A percentile compares a stretch with the other conserved stretches of the same genome.
These are phyloP conservation scores for Xerocomus spinulosus DNA, from an alignment of 768 basidiomycete genomes.

Conservation along the genomic window DNA sequence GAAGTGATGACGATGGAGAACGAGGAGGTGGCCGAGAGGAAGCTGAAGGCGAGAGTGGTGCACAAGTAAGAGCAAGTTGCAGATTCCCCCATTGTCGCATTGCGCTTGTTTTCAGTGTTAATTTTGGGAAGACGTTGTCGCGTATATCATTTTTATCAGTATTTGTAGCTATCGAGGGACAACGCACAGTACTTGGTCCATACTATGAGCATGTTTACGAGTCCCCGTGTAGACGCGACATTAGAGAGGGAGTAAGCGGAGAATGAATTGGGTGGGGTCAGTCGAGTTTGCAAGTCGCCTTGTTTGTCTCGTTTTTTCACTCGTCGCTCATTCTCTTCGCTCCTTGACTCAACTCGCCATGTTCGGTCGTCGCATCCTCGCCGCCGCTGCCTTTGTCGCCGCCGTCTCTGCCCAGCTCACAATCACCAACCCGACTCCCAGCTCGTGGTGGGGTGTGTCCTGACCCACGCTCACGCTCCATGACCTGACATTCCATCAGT, in stretches of 20 bases:
- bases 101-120: neutral
- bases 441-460: constrained; percentile 60
- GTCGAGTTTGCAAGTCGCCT: constrained; percentile 2
- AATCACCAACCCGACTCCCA: constrained; percentile 42
- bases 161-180: constrained; percentile 4
- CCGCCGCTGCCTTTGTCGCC: constrained; percentile 37
- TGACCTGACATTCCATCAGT: constrained; percentile 35
- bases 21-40: constrained; percentile 24
- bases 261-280: constrained; percentile 15
- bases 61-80: constrained; percentile 12
- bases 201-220: too few species aligned
- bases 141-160: constrained; percentile 2
- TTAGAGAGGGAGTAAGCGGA: constrained; percentile 23
- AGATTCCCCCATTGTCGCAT: neutral
- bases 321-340: constrained; percentile 24
- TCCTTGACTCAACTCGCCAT: constrained; percentile 27
- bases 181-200: neutral
- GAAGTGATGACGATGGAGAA: constrained; percentile 21
- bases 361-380: constrained; percentile 31
- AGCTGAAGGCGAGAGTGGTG: constrained; percentile 16
- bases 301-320: constrained; percentile 5
- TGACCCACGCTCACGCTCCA: neutral
- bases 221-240: too few species aligned
- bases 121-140: constrained; percentile 13
- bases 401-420: constrained; percentile 33